Evolutionary conservation across 1,284 basidiomycete species (phyloP), one percentile per base, ranked within the genome.

Genomic region (Heterobasidion occidentale): DNA sequence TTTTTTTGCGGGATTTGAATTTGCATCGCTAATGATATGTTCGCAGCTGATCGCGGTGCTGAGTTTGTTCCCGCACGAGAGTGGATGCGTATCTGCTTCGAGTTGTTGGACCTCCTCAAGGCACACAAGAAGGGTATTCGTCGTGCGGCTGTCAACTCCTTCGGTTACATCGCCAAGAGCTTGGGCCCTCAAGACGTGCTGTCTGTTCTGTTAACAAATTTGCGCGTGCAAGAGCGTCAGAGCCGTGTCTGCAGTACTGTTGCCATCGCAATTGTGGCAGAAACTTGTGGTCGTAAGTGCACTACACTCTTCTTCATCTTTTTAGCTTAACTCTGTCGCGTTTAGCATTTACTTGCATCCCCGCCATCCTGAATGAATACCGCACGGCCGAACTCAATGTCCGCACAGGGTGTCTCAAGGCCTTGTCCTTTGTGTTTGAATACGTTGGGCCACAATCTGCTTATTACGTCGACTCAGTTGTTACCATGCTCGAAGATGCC

Each of bases 51-150:
- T 85, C 93, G 97, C 70, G 97, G 97, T 59, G 94, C 97, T 45
- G 97, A 99, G 73, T 98, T 94, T 60, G 97, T 99, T 0, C 94
- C 94, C 34, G 96, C 97, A 20, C 86, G 96, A 67, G 97, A 99
- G 74, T 99, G 96, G 96, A 99, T 99, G 97, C 89, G 97, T 67
- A 99, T 99, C 71, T 99, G 97, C 70, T 99, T 99, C 72, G 97
- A 99, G 71, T 77, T 99, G 45, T 82, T 99, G 52, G 97, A 99
- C 67, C 78, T 99, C 46, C 81, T 99, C 65, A 99, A 99, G 71
- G 97, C 97, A 8, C 97, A 99, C 77, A 99, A 99, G 78, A 98
- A 98, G 75, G 95, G 92, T 42, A 99, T 99, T 67, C 90, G 97
- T 56, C 92, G 96, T 71, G 97, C 97, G 0, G 95, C 96, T 15